Base-by-base conservation (phyloP, 768 basidiomycete genomes). In the Pleurotus sapidus region DNA sequence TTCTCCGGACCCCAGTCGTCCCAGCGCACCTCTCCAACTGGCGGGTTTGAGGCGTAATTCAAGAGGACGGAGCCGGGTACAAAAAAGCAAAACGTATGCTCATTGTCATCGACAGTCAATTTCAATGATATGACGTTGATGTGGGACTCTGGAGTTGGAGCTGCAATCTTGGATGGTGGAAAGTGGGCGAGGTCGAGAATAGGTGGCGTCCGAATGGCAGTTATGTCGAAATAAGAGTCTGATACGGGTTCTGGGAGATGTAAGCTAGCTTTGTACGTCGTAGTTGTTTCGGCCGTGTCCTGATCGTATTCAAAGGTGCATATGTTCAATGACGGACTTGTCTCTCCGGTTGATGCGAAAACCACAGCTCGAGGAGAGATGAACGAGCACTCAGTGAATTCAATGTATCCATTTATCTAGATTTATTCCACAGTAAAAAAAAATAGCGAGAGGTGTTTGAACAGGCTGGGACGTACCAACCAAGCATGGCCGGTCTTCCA, bases 311-410 rank as follows among this genome's bases (percentile, higher is more conserved):
- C 63, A 14, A 83, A 79, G 0, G 72, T 65, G 57, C 74, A 84
- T 9, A 85, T 57, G 17, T 76, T 65, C 55, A 84, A 70, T 1
- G 72, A 57, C 4, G 83, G 83, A 4, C 47, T 42, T 4, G 64
- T 64, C 4, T 54, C 40, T 34, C 30, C 30, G 3, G 60, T 56
- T 11, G 68, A 67, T 9, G 82, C 78, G 14, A 83, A 53, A 57
- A 79, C 70, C 64, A 74, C 77, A 8, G 79, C 72, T 2, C 76
- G 71, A 8, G 67, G 65, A 3, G 74, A 72, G 46, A 86, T 65
- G 49, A 84, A 79, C 0, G 77, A 71, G 63, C 84, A 81, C 64
- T 82, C 78, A 61, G 67, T 73, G 0, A 73, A 67, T 0, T 60
- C 61, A 58, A 48, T 0, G 72, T 73, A 11, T 39, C 47, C 24